phyloP scores from a whole-genome alignment of 306 rosid genomes.

The Fragaria iinumae region DNA sequence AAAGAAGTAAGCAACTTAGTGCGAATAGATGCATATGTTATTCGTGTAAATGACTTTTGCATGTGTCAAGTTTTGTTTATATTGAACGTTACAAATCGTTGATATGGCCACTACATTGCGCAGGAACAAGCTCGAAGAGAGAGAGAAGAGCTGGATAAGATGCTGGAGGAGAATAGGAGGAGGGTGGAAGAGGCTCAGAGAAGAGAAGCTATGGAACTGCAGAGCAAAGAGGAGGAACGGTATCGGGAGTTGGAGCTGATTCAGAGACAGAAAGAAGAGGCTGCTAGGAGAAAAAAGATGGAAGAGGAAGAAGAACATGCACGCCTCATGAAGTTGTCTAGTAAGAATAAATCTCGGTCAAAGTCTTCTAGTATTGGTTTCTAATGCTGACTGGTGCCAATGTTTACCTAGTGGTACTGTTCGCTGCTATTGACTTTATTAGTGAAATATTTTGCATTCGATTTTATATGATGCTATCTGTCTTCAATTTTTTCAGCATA shows the following conservation, averaged over 20 bases:
- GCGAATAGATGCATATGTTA: not conserved
- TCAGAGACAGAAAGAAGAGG: conserved; percentile 84
- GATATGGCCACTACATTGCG: conserved; percentile 18
- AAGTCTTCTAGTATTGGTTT: conserved; percentile 43
- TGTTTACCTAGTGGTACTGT: not conserved
- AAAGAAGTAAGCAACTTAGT: conserved; percentile 50
- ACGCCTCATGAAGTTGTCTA: conserved; percentile 42
- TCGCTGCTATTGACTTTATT: not conserved
- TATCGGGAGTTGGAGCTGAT: conserved; percentile 74
- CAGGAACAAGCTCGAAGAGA: conserved; percentile 84
- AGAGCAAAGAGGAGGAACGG: conserved; percentile 82
- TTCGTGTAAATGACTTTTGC: not conserved
- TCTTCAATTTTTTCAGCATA: not conserved
- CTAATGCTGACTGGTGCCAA: conserved; percentile 20
- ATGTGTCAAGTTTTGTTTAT: not conserved
- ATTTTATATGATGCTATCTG: not conserved
- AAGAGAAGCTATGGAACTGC: conserved; percentile 80
- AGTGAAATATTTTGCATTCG: not conserved
- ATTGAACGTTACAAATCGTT: not conserved
- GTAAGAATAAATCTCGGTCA: conserved; percentile 53
- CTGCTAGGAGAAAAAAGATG: conserved; percentile 65
- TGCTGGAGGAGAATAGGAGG: conserved; percentile 90
- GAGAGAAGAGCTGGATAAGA: conserved; percentile 85
- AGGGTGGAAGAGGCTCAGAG: conserved; percentile 88
- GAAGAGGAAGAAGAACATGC: conserved; percentile 77